Base-by-base conservation (phyloP, 208 protist genomes). In the Leishmania braziliensis region DNA sequence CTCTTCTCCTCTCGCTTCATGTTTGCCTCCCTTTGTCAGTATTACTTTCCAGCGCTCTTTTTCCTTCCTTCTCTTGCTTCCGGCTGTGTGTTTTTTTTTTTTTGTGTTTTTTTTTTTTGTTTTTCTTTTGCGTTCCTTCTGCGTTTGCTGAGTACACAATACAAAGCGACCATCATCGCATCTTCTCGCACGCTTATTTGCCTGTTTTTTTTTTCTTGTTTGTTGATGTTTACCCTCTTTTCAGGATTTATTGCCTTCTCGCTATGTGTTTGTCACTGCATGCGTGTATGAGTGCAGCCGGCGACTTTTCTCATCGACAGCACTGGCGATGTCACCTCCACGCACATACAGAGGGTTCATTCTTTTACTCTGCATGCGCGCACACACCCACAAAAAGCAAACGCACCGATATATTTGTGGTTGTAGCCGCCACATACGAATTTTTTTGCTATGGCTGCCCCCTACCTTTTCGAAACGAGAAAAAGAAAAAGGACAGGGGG, bases 281-380 rank as follows among this genome's bases (percentile, higher is more conserved):
- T 39, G 60, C n/a, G 12, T 51, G 36, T 51, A 53, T 4, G 23
- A 53, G 8, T 50, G 18, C 23, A 29, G 68, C 12, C 5, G 3
- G 36, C 8, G 18, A n/a, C 43, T 33, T 48, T 23, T 51, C 43
- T 72, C 18, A 72, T 48, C 68, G 1, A 26, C 14, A 53, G 23
- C 33, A 51, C 43, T 53, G 33, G 1, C 68, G 20, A 53, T 51
- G 68, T 0, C 68, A 26, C 33, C 43, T 23, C 23, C 9, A 48
- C 43, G 9, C 68, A 53, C 23, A 51, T 51, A 50, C 68, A 23
- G 3, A 50, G 71, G 10, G n/a, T 9, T 68, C 53, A 58, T 60
- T 58, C 58, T 77, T 66, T 58, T 58, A 23, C 81, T 78, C 48
- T 68, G 69, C 66, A 39, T 85, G 33, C 68, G 26, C 9, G 36